Evolutionary conservation across 2,329 filamentous ascomycete species (phyloP), one percentile per base, ranked within the genome.

Genomic region (Talaromyces piceae): DNA sequence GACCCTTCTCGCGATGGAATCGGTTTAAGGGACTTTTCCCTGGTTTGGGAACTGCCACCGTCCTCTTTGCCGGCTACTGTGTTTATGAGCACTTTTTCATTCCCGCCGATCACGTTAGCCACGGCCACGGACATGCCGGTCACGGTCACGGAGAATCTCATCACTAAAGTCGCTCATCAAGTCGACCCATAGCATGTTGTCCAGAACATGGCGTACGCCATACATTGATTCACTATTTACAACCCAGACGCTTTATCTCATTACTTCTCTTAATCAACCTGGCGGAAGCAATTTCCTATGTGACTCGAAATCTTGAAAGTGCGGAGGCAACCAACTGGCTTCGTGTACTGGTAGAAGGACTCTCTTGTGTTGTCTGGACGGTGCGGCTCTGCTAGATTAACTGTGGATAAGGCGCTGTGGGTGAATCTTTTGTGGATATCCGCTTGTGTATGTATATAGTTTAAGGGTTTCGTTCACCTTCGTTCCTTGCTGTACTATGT

Each of bases 61-160:
- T 93, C 54, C 91, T 91, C 43, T 98, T 98, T 70, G 83, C 86
- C 46, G 84, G 77, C 57, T 98, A 98, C 76, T 89, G 91, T 70
- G 82, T 81, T 54, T 95, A 89, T 72, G 93, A 98, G 76, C 82
- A 93, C 70, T 73, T 94, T 50, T 95, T 96, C 71, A 67, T 95
- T 61, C 79, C 86, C 64, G 86, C 91, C 57, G 72, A 78, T 28
- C 80, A 84, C 56, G 31, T 37, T 37, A 81, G 81, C 64, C 72
- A 68, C 50, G 73, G 66, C 37, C 79, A 81, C 51, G 75, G 63
- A 52, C 33, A 37, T 9, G 16, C 33, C 16, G 80, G 83, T 66
- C 81, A 85, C 68, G 84, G 73, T n/a, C 45, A 52, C 23, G 50
- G 45, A 41, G 50, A 53, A 16, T 41, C 41, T 33, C 51, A 53